phyloP scores from a whole-genome alignment of 352 stramenopile genomes.

The Labyrinthula sp. region DNA sequence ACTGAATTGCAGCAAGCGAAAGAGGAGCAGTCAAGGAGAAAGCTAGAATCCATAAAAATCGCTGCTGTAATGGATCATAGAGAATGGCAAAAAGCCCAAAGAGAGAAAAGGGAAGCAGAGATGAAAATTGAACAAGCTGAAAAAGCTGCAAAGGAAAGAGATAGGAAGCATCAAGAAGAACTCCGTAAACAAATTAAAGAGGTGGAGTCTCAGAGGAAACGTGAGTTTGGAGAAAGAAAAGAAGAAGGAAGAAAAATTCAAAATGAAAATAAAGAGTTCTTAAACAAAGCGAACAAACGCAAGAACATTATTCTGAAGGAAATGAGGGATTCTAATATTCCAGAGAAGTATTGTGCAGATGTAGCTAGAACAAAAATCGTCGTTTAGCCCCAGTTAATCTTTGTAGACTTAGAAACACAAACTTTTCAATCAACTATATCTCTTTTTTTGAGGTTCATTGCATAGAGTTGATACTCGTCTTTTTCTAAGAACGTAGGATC shows the following conservation, averaged over 20 bases:
- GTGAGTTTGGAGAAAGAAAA: slow-evolving; percentile 7
- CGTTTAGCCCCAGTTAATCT: no score
- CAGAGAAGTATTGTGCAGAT: slow-evolving; percentile 51
- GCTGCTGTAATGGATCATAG: slow-evolving; percentile 16
- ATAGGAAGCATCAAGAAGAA: slow-evolving; percentile 10
- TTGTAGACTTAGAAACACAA: no score
- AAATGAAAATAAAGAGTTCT: slow-evolving; percentile 26
- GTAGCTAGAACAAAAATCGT: slow-evolving; percentile 65
- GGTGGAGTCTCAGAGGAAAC: slow-evolving; percentile 3
- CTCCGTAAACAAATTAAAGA: slow-evolving; percentile 21
- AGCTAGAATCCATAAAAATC: slow-evolving; percentile 26
- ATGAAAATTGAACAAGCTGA: slow-evolving; percentile 21
- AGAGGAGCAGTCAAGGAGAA: slow-evolving; percentile 21
- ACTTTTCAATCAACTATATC: no score
- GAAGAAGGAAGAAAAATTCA: slow-evolving; percentile 10
- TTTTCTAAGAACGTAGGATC: no score
- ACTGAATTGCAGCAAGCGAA: slow-evolving; percentile 9
- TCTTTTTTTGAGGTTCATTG: no score
- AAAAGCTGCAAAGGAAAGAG: slow-evolving; percentile 15
- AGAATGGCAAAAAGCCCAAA: slow-evolving; percentile 23
- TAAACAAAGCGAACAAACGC: slow-evolving; percentile 42
- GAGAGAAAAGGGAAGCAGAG: slow-evolving; percentile 25
- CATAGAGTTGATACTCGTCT: no score
- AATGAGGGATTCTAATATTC: slow-evolving; percentile 52
- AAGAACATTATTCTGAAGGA: slow-evolving; percentile 49